Evolutionary conservation across 2,329 filamentous ascomycete genomes (phyloP).

Genomic region (Calcarisporium arbuscula): DNA sequence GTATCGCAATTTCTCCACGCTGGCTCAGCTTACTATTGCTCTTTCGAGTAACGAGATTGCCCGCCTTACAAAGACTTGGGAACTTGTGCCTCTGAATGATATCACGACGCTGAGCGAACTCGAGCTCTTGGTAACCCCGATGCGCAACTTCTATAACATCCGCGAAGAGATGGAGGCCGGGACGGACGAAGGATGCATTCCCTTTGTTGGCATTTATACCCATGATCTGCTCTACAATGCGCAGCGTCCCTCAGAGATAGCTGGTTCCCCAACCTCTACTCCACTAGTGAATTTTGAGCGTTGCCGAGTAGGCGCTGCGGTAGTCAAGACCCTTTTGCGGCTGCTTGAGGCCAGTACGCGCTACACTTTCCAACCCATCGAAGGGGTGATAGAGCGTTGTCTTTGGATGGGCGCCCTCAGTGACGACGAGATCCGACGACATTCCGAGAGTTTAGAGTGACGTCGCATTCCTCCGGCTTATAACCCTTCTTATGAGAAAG

Average conservation of each 20-base stretch:
- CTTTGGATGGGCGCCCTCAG: constrained; percentile 76
- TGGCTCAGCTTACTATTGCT: constrained; percentile 74
- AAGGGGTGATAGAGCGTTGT: constrained; percentile 72
- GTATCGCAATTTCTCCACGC: constrained; percentile 77
- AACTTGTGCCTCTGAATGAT: constrained; percentile 59
- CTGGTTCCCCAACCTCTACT: constrained; percentile 57
- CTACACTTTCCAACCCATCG: constrained; percentile 68
- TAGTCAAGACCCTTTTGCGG: constrained; percentile 73
- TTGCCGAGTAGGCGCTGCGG: constrained; percentile 66
- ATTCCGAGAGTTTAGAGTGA: constrained; percentile 43
- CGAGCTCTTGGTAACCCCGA: constrained; percentile 67
- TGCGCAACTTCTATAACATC: constrained; percentile 70
- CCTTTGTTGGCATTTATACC: constrained; percentile 78
- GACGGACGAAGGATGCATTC: constrained; percentile 67
- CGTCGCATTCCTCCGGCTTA: too few relatives aligned
- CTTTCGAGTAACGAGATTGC: constrained; percentile 67
- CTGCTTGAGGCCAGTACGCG: constrained; percentile 73
- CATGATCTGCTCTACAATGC: constrained; percentile 79
- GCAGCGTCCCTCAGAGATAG: constrained; percentile 70
- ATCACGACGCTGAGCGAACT: constrained; percentile 60
- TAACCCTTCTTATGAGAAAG: too few relatives aligned
- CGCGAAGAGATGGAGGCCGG: constrained; percentile 72
- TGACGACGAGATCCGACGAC: constrained; percentile 65
- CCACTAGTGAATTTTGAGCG: constrained; percentile 79
- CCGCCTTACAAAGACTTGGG: constrained; percentile 65